These are phyloP conservation scores for Penicillium chermesinum DNA, from an alignment of 495 filamentous ascomycete genomes.

Conservation along the genomic window DNA sequence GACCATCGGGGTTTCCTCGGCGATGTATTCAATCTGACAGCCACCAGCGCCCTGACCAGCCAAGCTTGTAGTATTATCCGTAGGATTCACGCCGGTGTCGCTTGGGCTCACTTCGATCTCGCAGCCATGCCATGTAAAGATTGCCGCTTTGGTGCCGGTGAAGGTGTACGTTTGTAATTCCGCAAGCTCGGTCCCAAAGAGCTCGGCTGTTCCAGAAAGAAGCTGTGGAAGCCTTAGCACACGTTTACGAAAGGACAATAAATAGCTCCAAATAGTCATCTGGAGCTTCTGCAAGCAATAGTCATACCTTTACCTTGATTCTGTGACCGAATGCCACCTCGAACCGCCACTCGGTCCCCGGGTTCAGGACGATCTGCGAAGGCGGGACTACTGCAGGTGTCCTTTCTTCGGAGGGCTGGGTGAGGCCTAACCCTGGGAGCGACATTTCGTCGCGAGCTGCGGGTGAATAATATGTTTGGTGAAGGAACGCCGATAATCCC, in stretches of 20 bases:
- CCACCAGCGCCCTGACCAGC: conserved; percentile 42
- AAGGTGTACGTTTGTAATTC: conserved; percentile 77
- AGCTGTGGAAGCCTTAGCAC: too few relatives aligned
- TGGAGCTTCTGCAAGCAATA: background rate
- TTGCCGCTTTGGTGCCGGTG: conserved; percentile 73
- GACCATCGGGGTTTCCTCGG: conserved; percentile 80
- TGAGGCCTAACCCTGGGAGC: conserved; percentile 45
- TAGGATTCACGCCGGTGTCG: conserved; percentile 25
- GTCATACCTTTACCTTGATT: conserved; percentile 56
- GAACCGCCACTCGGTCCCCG: conserved; percentile 81
- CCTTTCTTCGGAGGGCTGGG: conserved; percentile 38
- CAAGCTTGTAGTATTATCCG: conserved; percentile 19
- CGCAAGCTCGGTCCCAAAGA: conserved; percentile 93
- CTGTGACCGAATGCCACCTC: conserved; percentile 66
- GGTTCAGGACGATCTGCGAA: conserved; percentile 40
- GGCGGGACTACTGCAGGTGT: conserved; percentile 36
- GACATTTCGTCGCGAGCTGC: conserved; percentile 34
- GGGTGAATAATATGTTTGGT: too few relatives aligned
- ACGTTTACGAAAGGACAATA: background rate
- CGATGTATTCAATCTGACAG: conserved; percentile 65
- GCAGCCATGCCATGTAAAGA: conserved; percentile 90
- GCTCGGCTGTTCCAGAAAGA: conserved; percentile 77
- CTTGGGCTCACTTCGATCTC: conserved; percentile 65
- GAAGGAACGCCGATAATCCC: too few relatives aligned
- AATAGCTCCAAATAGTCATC: background rate